Evolutionary conservation across 1,284 basidiomycete genomes (phyloP), one percentile per base, ranked within the genome.

Genomic region (Cystobasidium sp.): DNA sequence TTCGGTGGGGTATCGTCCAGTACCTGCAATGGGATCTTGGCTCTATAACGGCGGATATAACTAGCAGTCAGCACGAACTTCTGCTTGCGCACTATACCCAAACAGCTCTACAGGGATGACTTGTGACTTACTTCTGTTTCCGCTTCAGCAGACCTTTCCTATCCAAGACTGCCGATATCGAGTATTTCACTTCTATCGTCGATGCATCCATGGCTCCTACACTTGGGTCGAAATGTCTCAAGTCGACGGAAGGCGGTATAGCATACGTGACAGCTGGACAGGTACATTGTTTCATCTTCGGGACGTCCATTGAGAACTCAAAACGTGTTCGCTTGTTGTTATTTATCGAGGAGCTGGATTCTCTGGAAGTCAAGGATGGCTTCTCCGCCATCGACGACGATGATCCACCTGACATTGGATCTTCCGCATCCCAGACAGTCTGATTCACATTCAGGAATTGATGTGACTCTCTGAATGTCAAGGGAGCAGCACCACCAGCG

Each of bases 141-240:
- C 70, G 70, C 53, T 66, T 65, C 41, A 73, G 31, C 10, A 65
- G 59, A 37, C 70, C 70, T 58, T 66, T 73, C 20, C 70, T 51
- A 46, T 73, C 70, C 31, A 73, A 22, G 7, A 56, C 41, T 16
- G 52, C 70, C 14, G 49, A 65, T 14, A 73, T 44, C 24, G 51
- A 59, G 31, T 73, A 73, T 20, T 55, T 56, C 6, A 73, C 47
- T n/a, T 65, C 70, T 20, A 66, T 59, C 9, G 62, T 52, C 24
- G 51, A 56, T 41, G 59, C 20, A 53, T 73, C 70, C 41, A 56
- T 39, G 1, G 62, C 52, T 44, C 44, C 49, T 7, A n/a, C 39
- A 20, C 39, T 43, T 20, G 43, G 37, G 14, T 63, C 51, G 14
- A 52, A 52, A 31, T 37, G 52, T 18, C 70, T 61, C 52, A 73